Conservation (phyloP, 371 early-diverging fungal genomes). For the Apophysomyces trapeziformis region DNA sequence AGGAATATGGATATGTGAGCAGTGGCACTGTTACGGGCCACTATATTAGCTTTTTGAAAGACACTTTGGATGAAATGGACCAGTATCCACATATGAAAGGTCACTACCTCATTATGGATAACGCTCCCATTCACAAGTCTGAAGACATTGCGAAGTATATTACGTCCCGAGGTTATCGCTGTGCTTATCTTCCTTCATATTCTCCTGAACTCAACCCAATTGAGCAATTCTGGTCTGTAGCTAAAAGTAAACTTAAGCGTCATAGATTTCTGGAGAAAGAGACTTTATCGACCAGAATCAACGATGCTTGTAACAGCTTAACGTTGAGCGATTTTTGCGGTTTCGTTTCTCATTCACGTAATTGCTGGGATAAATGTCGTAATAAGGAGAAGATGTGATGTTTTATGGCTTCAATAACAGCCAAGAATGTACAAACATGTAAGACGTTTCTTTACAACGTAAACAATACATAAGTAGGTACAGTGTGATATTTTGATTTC, state of each 20-base stretch:
- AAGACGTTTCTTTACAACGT: too few species aligned
- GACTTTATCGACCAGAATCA: conserved; percentile 15
- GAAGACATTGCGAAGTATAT: conserved; percentile 15
- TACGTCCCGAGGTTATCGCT: conserved; percentile 14
- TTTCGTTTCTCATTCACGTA: too few species aligned
- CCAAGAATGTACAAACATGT: too few species aligned
- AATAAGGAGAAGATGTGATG: background rate
- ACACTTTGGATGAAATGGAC: conserved; percentile 23
- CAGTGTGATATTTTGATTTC: too few species aligned
- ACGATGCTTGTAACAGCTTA: conserved; percentile 8
- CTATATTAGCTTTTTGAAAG: conserved; percentile 23
- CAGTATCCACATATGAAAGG: conserved; percentile 25
- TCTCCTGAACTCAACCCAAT: conserved; percentile 25
- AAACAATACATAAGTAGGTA: too few species aligned
- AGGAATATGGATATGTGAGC: conserved; percentile 15
- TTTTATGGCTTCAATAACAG: background rate
- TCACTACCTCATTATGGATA: conserved; percentile 24
- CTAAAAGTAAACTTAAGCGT: conserved; percentile 16
- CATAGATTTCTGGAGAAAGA: conserved; percentile 14
- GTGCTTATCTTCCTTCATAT: conserved; percentile 19
- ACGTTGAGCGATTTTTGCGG: background rate
- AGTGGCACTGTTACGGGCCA: conserved; percentile 18
- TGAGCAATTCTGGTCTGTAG: conserved; percentile 18
- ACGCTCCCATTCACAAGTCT: conserved; percentile 17
- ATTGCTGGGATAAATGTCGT: too few species aligned